Evolutionary conservation across 768 basidiomycete genomes (phyloP).

Genomic region (Tubosaeta brunneosetosa): DNA sequence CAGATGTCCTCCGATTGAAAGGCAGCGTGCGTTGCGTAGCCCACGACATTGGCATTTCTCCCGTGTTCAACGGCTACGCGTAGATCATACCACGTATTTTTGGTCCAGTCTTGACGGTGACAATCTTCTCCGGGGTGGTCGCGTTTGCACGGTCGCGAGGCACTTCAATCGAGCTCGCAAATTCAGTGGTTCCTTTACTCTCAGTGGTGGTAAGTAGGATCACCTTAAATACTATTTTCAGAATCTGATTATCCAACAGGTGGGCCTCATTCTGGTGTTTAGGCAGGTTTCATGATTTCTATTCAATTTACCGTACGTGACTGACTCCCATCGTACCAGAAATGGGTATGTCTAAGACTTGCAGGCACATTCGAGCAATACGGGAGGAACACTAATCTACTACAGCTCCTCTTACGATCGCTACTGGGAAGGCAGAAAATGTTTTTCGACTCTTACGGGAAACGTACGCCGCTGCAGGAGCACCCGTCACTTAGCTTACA

Average conservation of each 20-base stretch:
- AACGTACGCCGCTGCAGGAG: conserved; percentile 37
- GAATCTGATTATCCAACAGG: conserved; percentile 37
- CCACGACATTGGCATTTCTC: neutral
- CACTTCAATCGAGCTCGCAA: conserved; percentile 60
- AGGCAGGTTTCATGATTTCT: conserved; percentile 42
- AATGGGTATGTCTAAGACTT: conserved; percentile 52
- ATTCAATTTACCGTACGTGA: neutral
- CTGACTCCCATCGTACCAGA: conserved; percentile 31
- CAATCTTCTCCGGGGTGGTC: conserved; percentile 61
- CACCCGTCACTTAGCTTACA: neutral
- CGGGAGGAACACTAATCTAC: neutral
- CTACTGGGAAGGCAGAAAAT: conserved; percentile 86
- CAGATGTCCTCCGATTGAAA: conserved; percentile 80
- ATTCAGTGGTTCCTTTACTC: conserved; percentile 81
- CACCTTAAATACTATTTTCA: neutral
- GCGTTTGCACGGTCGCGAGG: conserved; percentile 58
- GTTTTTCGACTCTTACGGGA: conserved; percentile 67
- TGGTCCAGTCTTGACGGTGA: conserved; percentile 83
- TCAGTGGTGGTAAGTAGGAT: conserved; percentile 75
- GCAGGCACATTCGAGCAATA: neutral
- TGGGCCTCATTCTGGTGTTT: conserved; percentile 86
- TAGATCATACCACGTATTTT: conserved; percentile 69
- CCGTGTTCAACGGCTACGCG: conserved; percentile 4
- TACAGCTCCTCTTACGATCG: conserved; percentile 79
- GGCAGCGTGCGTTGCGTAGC: conserved; percentile 57